These are phyloP conservation scores for Sporothrix protearum DNA, from an alignment of 2,329 filamentous ascomycete species.

Conservation along the genomic window DNA sequence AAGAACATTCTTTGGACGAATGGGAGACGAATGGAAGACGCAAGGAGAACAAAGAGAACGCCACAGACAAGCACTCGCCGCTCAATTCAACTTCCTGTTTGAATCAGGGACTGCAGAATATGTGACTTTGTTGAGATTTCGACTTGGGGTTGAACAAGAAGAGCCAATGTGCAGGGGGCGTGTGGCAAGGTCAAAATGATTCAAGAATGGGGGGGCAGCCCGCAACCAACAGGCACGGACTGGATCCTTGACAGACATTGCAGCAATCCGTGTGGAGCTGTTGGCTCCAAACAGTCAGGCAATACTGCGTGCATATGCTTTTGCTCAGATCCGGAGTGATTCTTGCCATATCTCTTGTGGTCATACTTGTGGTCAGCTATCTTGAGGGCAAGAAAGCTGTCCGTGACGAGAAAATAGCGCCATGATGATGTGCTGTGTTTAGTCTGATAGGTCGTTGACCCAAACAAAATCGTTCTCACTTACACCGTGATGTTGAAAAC, in stretches of 20 bases:
- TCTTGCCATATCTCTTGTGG: background rate
- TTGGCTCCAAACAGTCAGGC: background rate
- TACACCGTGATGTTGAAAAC: background rate
- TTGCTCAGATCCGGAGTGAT: background rate
- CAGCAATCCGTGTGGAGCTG: background rate
- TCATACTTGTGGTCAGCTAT: background rate
- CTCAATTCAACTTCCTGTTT: background rate
- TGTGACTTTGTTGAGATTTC: background rate
- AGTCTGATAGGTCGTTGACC: background rate
- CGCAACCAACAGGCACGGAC: conserved; percentile 3
- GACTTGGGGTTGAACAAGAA: background rate
- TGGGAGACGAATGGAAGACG: background rate
- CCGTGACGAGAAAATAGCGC: background rate
- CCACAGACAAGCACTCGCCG: background rate
- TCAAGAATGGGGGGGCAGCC: background rate
- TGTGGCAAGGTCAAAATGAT: background rate
- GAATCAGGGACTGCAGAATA: background rate
- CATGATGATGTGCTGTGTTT: background rate
- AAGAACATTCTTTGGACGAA: background rate
- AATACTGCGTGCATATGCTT: background rate
- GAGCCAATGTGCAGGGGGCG: background rate
- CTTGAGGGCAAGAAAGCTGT: background rate
- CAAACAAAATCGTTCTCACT: background rate
- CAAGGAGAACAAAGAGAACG: background rate
- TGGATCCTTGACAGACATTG: background rate